Conservation (phyloP, 2,329 filamentous ascomycete genomes). For the Epichloe elymi region DNA sequence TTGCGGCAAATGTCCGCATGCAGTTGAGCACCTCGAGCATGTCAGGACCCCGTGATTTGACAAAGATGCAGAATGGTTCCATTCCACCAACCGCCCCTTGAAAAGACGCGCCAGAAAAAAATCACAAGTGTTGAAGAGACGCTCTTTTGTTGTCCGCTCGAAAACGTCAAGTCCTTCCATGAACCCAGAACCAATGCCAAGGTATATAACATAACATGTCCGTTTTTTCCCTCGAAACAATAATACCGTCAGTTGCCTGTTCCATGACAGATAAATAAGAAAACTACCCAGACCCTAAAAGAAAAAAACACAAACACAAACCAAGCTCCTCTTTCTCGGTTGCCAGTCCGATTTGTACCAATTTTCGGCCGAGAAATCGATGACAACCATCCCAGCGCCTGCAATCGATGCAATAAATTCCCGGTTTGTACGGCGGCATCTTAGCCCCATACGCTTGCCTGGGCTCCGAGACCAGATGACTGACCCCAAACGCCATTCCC, state of each 20-base stretch:
- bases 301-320: slow-evolving; percentile 1
- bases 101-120: slow-evolving; percentile 6
- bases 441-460: slow-evolving; percentile 90
- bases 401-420: neutral
- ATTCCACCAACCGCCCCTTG: neutral
- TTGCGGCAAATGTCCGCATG: slow-evolving; percentile 2
- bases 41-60: slow-evolving; percentile 9
- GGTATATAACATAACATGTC: slow-evolving; percentile 12
- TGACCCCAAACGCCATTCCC: slow-evolving; percentile 76
- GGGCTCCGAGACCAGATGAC: slow-evolving; percentile 68
- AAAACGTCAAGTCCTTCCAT: slow-evolving; percentile 5
- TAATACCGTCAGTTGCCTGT: slow-evolving; percentile 9
- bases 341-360: slow-evolving; percentile 9
- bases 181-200: slow-evolving; percentile 9
- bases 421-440: neutral
- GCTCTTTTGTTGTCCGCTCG: slow-evolving; percentile 5
- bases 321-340: slow-evolving; percentile 8
- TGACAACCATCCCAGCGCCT: slow-evolving; percentile 6
- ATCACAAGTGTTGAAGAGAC: slow-evolving; percentile 9
- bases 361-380: slow-evolving; percentile 1
- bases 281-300: slow-evolving; percentile 3
- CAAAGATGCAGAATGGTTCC: slow-evolving; percentile 7
- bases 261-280: slow-evolving; percentile 4
- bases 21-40: slow-evolving; percentile 6
- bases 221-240: slow-evolving; percentile 9